Evolutionary conservation across 75 land plant genomes (phyloP), one percentile per base, ranked within the genome.

Genomic region (Cryptomeria japonica): DNA sequence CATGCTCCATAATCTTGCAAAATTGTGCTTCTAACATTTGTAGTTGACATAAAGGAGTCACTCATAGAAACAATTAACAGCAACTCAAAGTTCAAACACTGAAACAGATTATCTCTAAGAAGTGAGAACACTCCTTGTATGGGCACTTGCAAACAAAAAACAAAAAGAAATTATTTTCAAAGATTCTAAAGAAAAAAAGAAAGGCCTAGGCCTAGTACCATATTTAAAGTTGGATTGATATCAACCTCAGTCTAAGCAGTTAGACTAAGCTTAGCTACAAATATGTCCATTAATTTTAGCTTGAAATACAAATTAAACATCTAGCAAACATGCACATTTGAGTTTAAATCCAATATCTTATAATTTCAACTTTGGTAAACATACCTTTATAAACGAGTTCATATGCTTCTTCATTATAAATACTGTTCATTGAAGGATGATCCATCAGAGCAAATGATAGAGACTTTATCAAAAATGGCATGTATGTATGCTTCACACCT

Each of bases 381-480:
- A 36, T 87, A 98, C 99, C 99, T 94, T 93, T 95, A n/a, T 92
- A 88, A 31, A 87, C 90, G 49, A 98, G 88, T 86, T 97, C 99
- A 70, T 92, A 90, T n/a, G 91, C 89, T 41, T 93, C 94, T 89
- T 97, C 97, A 88, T 90, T 93, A 86, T 96, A 95, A 80, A 92
- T 94, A 86, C 99, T 97, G 86, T 98, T 98, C 73, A 98, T 22
- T 28, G 93, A 38, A n/a, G 99, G 99, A 87, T 93, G 93, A 88
- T 94, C 97, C 85, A 83, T 87, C 88, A 98, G 82, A 42, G 99
- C 96, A 90, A 92, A 84, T 49, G 99, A 98, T 78, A 98, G 93
- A 78, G 99, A 93, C 89, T 98, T 98, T 55, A 97, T 92, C 64
- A 97, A 88, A 44, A 96, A 91, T 19, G 99, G 99, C 80, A 98